phyloP scores from a whole-genome alignment of 78 protist genomes.

The Chrysochromulina tobinii region DNA sequence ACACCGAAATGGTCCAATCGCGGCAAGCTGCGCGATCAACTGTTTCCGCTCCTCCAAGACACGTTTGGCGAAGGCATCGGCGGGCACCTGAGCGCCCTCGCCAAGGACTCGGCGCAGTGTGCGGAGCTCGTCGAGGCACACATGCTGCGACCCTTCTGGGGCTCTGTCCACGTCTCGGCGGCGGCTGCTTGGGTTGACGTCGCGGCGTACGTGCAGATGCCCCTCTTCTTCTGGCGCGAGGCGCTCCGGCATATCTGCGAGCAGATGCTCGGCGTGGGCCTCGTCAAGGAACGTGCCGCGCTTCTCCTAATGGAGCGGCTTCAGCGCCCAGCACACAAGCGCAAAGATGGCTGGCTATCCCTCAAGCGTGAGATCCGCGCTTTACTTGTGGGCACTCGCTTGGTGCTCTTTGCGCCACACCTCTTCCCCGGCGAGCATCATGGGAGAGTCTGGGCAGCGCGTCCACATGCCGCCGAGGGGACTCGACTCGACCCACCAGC shows the following conservation, averaged over 20 bases:
- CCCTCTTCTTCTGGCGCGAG: slow-evolving; percentile 33
- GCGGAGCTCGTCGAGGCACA: not conserved
- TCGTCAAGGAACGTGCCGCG: not conserved
- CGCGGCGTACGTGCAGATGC: not conserved
- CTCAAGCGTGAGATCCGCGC: not conserved
- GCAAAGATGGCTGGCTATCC: not conserved
- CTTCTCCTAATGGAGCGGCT: not conserved
- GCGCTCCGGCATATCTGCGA: slow-evolving; percentile 7
- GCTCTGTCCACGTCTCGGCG: not conserved
- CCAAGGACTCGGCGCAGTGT: not conserved
- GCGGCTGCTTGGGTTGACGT: not conserved
- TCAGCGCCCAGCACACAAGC: not conserved
- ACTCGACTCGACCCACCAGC: too few relatives aligned
- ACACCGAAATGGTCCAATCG: slow-evolving; percentile 65
- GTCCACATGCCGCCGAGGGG: too few relatives aligned
- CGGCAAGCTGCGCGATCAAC: slow-evolving; percentile 54
- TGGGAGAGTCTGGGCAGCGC: too few relatives aligned
- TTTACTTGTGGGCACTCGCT: not conserved
- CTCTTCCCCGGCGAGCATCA: too few relatives aligned
- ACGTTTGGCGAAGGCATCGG: slow-evolving; percentile 1
- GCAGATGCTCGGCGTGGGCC: not conserved
- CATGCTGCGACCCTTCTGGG: slow-evolving; percentile 2
- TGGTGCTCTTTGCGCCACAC: too few relatives aligned
- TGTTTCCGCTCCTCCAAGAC: slow-evolving; percentile 18
- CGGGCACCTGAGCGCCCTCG: slow-evolving; percentile 19